phyloP scores from a whole-genome alignment of 768 basidiomycete genomes.

The Fistulinella prunicolor region DNA sequence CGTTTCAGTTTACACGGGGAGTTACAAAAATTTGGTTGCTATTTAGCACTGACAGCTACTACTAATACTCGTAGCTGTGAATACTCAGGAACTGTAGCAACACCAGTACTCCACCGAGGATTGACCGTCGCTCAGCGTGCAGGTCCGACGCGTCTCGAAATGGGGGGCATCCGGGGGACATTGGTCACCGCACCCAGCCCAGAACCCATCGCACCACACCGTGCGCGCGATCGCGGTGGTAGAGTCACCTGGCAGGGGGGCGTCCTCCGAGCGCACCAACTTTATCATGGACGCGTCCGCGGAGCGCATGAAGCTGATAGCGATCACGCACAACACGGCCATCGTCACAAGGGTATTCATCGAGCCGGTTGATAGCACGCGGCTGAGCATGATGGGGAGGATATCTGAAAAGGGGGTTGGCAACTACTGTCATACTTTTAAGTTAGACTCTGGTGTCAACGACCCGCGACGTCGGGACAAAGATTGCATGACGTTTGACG shows the following conservation, averaged over 20 bases:
- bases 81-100: constrained; percentile 1
- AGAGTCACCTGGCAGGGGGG: neutral
- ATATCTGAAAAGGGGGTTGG: too few relatives aligned
- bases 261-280: too few relatives aligned
- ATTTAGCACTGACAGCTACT: too few relatives aligned
- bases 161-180: constrained; percentile 5
- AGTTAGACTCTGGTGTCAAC: too few relatives aligned
- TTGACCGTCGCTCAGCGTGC: constrained; percentile 1
- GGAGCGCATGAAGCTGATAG: neutral
- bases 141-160: constrained; percentile 7
- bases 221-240: neutral
- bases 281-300: neutral
- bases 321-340: neutral
- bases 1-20: too few relatives aligned
- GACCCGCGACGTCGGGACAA: too few relatives aligned
- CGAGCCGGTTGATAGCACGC: too few relatives aligned
- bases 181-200: constrained; percentile 8
- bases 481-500: neutral
- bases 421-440: too few relatives aligned
- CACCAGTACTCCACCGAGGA: constrained; percentile 11
- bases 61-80: neutral
- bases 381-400: too few relatives aligned
- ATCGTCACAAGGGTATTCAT: neutral
- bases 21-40: too few relatives aligned
- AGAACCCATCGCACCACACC: constrained; percentile 8